Percentiles rank a stretch among this genome's conserved stretches.
These are phyloP conservation scores for Quercus ilex DNA, from an alignment of 306 rosid species.

Conservation along the genomic window DNA sequence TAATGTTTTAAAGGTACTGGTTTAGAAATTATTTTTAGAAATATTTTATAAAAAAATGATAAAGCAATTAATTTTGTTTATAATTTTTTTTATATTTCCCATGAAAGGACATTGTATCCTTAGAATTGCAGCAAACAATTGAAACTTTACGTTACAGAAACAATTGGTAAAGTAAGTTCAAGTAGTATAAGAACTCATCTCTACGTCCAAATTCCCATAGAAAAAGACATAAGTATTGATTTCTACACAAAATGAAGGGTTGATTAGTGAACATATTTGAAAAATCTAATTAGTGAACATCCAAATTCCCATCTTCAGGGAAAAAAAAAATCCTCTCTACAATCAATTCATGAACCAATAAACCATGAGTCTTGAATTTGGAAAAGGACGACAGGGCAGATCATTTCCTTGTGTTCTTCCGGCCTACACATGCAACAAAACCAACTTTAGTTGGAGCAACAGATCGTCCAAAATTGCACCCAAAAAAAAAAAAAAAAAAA, in stretches of 20 bases:
- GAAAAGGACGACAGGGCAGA: background rate
- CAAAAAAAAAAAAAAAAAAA: too few species aligned
- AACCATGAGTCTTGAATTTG: background rate
- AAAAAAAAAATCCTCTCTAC: background rate
- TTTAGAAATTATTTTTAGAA: too few species aligned
- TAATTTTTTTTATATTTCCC: too few species aligned
- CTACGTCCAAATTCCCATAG: background rate
- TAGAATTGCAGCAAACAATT: background rate
- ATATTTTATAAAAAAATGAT: too few species aligned
- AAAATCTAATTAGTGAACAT: too few species aligned
- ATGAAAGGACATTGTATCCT: background rate
- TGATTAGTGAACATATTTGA: background rate
- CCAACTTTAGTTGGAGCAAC: slow-evolving; percentile 96
- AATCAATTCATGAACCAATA: slow-evolving; percentile 2
- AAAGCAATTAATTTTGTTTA: too few species aligned
- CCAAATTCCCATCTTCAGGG: too few species aligned
- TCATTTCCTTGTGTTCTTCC: slow-evolving; percentile 71
- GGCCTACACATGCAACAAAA: slow-evolving; percentile 92
- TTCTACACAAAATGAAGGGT: background rate
- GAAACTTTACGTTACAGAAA: background rate
- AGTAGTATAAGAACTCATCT: background rate
- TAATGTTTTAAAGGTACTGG: too few species aligned
- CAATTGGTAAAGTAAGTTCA: background rate
- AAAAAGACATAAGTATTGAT: background rate
- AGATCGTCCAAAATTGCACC: too few species aligned